Percentiles rank a stretch among this genome's conserved stretches.
These are phyloP conservation scores for Hydnomerulius pinastri DNA, from an alignment of 768 basidiomycete species.

Conservation along the genomic window DNA sequence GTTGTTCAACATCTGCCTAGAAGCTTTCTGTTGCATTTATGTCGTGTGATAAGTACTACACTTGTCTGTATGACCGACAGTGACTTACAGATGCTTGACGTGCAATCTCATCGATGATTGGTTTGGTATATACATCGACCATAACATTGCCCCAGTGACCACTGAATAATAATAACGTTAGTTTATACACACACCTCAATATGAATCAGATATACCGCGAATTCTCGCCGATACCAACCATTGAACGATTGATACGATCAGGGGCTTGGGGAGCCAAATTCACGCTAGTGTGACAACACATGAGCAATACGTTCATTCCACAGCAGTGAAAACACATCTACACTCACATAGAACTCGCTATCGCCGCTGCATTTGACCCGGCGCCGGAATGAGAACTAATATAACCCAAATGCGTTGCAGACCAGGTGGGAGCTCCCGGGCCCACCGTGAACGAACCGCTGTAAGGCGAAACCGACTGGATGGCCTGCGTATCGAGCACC, in stretches of 20 bases:
- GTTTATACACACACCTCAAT: neutral
- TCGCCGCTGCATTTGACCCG: no score
- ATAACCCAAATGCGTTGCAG: no score
- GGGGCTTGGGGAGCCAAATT: neutral
- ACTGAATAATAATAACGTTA: neutral
- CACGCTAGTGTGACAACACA: neutral
- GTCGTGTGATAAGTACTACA: neutral
- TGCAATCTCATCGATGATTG: constrained; percentile 8
- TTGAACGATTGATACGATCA: neutral
- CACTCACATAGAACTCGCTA: no score
- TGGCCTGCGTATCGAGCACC: no score
- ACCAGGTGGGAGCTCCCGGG: no score
- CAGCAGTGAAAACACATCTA: neutral
- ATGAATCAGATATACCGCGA: neutral
- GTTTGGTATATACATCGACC: constrained; percentile 14
- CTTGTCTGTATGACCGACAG: neutral
- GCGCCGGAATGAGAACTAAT: no score
- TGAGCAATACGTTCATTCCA: neutral
- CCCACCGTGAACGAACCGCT: no score
- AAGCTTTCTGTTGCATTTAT: constrained; percentile 5
- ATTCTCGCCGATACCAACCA: neutral
- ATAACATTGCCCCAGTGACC: constrained; percentile 21
- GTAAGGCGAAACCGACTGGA: no score
- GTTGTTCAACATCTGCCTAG: neutral
- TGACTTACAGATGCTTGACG: constrained; percentile 2